These are phyloP conservation scores for Didymella exigua DNA, from an alignment of 2,329 filamentous ascomycete species.

Conservation along the genomic window DNA sequence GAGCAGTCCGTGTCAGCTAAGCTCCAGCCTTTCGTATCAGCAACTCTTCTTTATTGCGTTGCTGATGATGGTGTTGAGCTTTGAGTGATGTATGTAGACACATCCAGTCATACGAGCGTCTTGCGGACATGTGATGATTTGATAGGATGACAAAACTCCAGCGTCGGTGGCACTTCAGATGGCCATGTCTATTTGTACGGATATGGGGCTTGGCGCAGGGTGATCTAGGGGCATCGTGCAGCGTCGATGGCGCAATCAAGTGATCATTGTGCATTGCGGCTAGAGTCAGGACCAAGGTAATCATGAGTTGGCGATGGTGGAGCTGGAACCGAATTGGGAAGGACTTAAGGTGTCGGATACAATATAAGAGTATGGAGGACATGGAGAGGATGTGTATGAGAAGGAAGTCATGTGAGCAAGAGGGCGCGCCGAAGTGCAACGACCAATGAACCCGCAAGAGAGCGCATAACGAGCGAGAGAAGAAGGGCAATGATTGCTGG, in stretches of 20 bases:
- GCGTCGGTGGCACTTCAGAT: not conserved
- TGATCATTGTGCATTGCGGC: slow-evolving; percentile 2
- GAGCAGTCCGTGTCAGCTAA: slow-evolving; percentile 2
- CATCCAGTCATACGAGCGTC: not conserved
- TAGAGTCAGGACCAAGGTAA: not conserved
- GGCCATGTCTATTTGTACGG: not conserved
- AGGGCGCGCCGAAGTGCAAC: not conserved
- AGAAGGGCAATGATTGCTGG: no score
- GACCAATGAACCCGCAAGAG: not conserved
- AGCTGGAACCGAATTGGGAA: not conserved
- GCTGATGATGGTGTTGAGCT: not conserved
- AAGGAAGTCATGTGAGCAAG: not conserved
- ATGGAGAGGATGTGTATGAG: not conserved
- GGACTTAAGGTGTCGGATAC: not conserved
- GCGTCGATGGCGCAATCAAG: slow-evolving; percentile 10
- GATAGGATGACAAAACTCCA: slow-evolving; percentile 1
- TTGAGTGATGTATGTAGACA: not conserved
- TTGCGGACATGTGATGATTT: not conserved
- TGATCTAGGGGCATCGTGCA: not conserved
- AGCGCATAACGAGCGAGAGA: not conserved
- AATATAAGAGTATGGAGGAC: not conserved
- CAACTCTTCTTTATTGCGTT: no score
- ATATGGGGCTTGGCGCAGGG: slow-evolving; percentile 20
- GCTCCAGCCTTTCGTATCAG: no score
- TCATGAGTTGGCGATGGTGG: not conserved